These are phyloP conservation scores for Solanum chmielewskii DNA, from an alignment of 257 asterid species.

Conservation along the genomic window DNA sequence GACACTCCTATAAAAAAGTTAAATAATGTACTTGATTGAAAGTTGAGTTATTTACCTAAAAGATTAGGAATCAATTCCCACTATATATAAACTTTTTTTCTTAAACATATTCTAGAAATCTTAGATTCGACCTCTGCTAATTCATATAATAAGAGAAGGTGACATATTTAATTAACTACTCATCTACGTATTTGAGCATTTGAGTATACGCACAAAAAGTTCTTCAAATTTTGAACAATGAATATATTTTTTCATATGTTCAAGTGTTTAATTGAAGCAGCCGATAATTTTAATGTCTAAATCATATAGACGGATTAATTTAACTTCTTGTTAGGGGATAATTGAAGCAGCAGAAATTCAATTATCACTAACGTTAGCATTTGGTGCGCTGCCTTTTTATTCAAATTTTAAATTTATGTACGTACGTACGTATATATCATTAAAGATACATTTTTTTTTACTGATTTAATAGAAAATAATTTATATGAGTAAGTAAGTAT, in stretches of 20 bases:
- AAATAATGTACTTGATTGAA: not conserved
- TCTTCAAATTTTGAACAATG: not conserved
- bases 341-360: not conserved
- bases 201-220: not conserved
- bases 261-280: not conserved
- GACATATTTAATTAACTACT: not conserved
- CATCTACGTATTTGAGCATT: not conserved
- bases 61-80: not conserved
- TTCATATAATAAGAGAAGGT: not conserved
- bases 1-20: not conserved
- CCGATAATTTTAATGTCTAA: not conserved
- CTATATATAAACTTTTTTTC: rapidly evolving
- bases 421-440: not conserved
- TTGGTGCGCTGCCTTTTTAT: not conserved
- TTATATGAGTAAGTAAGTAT: not conserved
- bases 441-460: not conserved
- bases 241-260: not conserved
- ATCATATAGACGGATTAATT: not conserved
- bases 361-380: not conserved
- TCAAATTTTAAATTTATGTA: not conserved
- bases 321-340: not conserved
- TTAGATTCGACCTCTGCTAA: not conserved
- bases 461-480: not conserved
- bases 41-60: not conserved
- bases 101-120: not conserved